Percentiles rank a stretch among this genome's conserved stretches.
These are phyloP conservation scores for Blastobotrys parvus DNA, from an alignment of 805 yeast genomes.

Conservation along the genomic window DNA sequence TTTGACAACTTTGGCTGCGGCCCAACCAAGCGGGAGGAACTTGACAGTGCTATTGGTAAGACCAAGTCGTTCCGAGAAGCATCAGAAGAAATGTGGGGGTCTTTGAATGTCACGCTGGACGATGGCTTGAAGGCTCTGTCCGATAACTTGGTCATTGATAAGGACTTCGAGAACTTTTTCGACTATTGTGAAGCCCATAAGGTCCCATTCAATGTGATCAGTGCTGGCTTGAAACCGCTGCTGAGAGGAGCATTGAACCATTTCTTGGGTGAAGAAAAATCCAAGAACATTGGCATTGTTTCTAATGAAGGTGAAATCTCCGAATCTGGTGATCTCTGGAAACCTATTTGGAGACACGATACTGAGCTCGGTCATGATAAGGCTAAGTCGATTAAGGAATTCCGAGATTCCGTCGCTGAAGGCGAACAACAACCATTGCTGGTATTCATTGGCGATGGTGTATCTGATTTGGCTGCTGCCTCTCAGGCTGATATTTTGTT, in stretches of 20 bases:
- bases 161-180: conserved; percentile 32
- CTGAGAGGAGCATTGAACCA: conserved; percentile 34
- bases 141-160: conserved; percentile 31
- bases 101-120: conserved; percentile 32
- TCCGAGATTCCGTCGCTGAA: conserved; percentile 20
- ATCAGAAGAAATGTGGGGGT: conserved; percentile 37
- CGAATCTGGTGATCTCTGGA: conserved; percentile 32
- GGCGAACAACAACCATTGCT: conserved; percentile 19
- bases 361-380: conserved; percentile 37
- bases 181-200: conserved; percentile 31
- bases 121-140: conserved; percentile 31
- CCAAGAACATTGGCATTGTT: conserved; percentile 32
- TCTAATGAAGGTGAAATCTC: conserved; percentile 34
- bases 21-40: conserved; percentile 27
- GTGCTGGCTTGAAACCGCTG: conserved; percentile 37
- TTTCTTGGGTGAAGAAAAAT: conserved; percentile 31
- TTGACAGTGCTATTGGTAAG: conserved; percentile 32
- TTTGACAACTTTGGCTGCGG: conserved; percentile 38
- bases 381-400: conserved; percentile 33
- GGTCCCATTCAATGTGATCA: conserved; percentile 34
- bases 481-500: conserved; percentile 36
- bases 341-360: conserved; percentile 36
- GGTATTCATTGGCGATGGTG: conserved; percentile 50
- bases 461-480: conserved; percentile 40
- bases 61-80: conserved; percentile 32